Evolutionary conservation across 2,329 filamentous ascomycete species (phyloP), one percentile per base, ranked within the genome.

Genomic region (Colletotrichum salicis): DNA sequence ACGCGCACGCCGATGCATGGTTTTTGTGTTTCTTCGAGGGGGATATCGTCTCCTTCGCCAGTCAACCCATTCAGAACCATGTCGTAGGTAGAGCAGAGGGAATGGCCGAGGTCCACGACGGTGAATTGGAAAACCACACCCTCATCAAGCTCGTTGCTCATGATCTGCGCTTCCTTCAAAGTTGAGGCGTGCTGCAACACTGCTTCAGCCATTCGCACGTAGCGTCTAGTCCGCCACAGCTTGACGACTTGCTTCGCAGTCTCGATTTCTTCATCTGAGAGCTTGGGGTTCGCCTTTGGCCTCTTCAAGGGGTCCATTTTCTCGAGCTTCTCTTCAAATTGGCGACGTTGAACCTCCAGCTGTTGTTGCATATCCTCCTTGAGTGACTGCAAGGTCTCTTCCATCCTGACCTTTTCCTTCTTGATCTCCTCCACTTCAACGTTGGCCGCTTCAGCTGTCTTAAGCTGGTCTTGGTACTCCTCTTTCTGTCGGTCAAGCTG

Each of bases 141-240:
- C 80, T 98, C 96, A 76, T 96, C 94, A 84, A 99, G 93, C 77
- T 97, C 94, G 76, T 97, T 96, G 84, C 95, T 97, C 94, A 99
- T 96, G 72, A 99, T 92, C 79, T 99, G 96, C 1, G 96, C 96
- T 82, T 99, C 96, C 80, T 99, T 99, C 70, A 99, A 82, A 33
- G 92, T 90, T 8, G 94, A 91, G 3, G 96, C 96, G 79, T 97
- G 92, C 78, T 97, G 95, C 57, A 99, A 85, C 33, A 98, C 92
- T 2, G 92, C 90, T 81, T 98, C 96, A 3, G 96, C 95, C 94
- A 99, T 97, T 67, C 92, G 92, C 70, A 99, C 94, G 77, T 96
- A 98, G 77, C 94, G 93, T 35, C 94, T 91, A 75, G 92, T 88
- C 73, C 91, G 91, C 96, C 96, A 99, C 76, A 93, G 91, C 73